Conservation (phyloP, 306 rosid genomes). For the Myrica gale region DNA sequence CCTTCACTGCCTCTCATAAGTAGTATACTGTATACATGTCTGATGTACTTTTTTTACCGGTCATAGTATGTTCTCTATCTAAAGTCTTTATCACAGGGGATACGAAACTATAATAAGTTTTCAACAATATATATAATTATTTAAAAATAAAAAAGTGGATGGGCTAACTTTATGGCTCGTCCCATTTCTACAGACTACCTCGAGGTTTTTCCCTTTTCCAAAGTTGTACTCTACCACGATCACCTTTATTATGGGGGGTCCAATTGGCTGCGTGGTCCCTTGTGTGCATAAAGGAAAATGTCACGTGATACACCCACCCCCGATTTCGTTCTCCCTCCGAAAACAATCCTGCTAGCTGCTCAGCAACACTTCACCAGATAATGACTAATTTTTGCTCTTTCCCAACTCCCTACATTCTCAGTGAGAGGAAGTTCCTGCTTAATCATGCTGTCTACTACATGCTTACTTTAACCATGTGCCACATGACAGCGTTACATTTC, state of each 20-base stretch:
- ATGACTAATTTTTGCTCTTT: conserved; percentile 29
- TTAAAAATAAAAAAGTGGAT: too few relatives aligned
- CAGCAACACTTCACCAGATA: conserved; percentile 6
- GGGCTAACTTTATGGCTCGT: too few relatives aligned
- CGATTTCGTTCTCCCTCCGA: not conserved
- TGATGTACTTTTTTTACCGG: too few relatives aligned
- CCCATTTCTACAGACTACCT: too few relatives aligned
- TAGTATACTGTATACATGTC: too few relatives aligned
- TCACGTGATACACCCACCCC: conserved; percentile 50
- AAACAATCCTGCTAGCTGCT: not conserved
- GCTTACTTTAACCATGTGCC: conserved; percentile 52
- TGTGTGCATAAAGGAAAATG: conserved; percentile 14
- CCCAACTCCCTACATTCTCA: conserved; percentile 30
- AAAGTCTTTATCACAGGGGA: too few relatives aligned
- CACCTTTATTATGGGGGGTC: not conserved
- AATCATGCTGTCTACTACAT: conserved; percentile 67
- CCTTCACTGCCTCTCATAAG: too few relatives aligned
- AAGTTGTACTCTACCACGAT: conserved; percentile 10
- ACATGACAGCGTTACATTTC: not conserved
- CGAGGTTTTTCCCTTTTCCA: too few relatives aligned
- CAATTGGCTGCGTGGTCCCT: conserved; percentile 45
- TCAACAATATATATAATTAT: too few relatives aligned
- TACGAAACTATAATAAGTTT: too few relatives aligned
- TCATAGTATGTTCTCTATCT: too few relatives aligned
- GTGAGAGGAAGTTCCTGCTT: conserved; percentile 42